phyloP scores from a whole-genome alignment of 2,329 filamentous ascomycete genomes.

The Myrmaecium sp. region DNA sequence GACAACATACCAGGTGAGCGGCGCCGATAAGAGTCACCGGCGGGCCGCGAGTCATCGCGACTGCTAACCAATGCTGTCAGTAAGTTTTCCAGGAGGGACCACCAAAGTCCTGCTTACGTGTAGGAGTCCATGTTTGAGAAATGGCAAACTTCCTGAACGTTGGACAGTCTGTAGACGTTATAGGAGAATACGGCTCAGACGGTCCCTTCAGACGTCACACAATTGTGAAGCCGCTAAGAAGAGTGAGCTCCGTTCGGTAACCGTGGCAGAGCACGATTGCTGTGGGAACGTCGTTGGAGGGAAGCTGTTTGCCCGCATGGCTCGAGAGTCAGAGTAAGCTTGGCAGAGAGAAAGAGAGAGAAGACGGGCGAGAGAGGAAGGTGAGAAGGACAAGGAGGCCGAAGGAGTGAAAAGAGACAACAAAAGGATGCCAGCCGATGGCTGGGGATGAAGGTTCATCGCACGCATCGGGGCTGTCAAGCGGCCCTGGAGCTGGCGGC shows the following conservation, averaged over 20 bases:
- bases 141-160: too few species aligned
- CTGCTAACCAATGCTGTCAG: conserved; percentile 12
- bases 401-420: conserved; percentile 9
- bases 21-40: conserved; percentile 29
- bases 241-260: conserved; percentile 12
- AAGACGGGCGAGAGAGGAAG: conserved; percentile 13
- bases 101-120: conserved; percentile 11
- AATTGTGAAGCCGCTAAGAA: too few species aligned
- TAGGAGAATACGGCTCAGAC: too few species aligned
- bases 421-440: conserved; percentile 13
- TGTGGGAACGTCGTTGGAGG: conserved; percentile 9
- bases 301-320: conserved; percentile 26
- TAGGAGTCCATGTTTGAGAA: conserved; percentile 20
- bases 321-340: conserved; percentile 4
- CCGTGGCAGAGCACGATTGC: conserved; percentile 10
- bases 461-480: not conserved
- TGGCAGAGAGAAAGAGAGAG: conserved; percentile 12
- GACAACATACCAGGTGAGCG: conserved; percentile 55
- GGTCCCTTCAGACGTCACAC: too few species aligned
- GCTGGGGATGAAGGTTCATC: too few species aligned
- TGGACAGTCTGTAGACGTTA: too few species aligned
- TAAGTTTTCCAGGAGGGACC: not conserved
- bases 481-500: not conserved
- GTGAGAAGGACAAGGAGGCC: conserved; percentile 9
- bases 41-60: conserved; percentile 39